Evolutionary conservation across 495 filamentous ascomycete species (phyloP).

Genomic region (Penicillium taxi): DNA sequence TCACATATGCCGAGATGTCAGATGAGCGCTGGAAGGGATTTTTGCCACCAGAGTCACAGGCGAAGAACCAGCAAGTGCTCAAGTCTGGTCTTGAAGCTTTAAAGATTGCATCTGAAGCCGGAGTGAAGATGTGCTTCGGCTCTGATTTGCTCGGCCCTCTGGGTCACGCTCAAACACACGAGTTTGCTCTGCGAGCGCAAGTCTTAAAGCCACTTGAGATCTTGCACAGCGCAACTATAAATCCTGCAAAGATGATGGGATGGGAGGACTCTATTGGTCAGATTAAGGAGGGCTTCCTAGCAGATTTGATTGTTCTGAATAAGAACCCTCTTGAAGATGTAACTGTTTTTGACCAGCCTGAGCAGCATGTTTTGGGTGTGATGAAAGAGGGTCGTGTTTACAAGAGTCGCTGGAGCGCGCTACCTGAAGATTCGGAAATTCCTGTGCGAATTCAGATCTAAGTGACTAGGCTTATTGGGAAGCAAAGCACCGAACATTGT

Average conservation of each 20-base stretch:
- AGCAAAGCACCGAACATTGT: too few relatives aligned
- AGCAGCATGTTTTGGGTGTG: slow-evolving; percentile 38
- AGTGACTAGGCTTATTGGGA: too few relatives aligned
- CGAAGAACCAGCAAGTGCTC: slow-evolving; percentile 43
- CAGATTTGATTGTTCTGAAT: slow-evolving; percentile 38
- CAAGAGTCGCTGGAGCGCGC: slow-evolving; percentile 33
- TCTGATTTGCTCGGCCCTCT: slow-evolving; percentile 47
- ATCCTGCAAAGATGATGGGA: slow-evolving; percentile 40
- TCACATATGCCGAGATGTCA: slow-evolving; percentile 45
- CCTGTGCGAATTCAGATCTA: slow-evolving; percentile 20
- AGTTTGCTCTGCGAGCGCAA: slow-evolving; percentile 40
- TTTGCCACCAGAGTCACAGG: slow-evolving; percentile 30
- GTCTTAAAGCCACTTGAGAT: slow-evolving; percentile 37
- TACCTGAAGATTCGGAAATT: slow-evolving; percentile 26
- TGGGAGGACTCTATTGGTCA: slow-evolving; percentile 36
- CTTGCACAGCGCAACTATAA: slow-evolving; percentile 45
- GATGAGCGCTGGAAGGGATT: slow-evolving; percentile 33
- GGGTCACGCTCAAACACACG: slow-evolving; percentile 38
- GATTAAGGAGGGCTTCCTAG: slow-evolving; percentile 32
- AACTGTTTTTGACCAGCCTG: slow-evolving; percentile 38
- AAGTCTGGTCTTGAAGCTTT: slow-evolving; percentile 36
- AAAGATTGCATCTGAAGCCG: slow-evolving; percentile 37
- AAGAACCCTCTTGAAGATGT: slow-evolving; percentile 47
- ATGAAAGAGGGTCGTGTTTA: slow-evolving; percentile 44
- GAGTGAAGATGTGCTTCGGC: slow-evolving; percentile 48